These are phyloP conservation scores for Gyrodon lividus DNA, from an alignment of 768 basidiomycete genomes.

Conservation along the genomic window DNA sequence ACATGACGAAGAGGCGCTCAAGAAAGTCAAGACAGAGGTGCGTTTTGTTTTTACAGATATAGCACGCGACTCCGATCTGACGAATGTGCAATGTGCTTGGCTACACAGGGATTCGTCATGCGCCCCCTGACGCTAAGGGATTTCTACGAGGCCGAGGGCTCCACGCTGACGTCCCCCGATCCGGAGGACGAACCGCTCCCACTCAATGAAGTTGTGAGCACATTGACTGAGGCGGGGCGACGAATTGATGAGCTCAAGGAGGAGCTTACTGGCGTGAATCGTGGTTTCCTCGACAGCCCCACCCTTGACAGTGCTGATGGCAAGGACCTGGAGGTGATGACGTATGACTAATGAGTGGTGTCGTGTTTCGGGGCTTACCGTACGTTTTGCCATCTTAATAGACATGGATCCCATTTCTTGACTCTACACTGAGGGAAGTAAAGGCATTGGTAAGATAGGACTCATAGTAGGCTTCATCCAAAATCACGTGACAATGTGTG, in stretches of 20 bases:
- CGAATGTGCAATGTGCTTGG: not conserved
- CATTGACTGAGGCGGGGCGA: not conserved
- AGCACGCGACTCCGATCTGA: not conserved
- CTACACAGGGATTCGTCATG: conserved; percentile 66
- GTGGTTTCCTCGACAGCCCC: not conserved
- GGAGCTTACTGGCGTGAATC: not conserved
- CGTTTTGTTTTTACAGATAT: conserved; percentile 8
- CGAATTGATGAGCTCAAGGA: conserved; percentile 4
- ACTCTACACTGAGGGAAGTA: no score
- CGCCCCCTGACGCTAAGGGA: conserved; percentile 71
- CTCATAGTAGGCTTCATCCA: no score
- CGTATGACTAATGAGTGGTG: not conserved
- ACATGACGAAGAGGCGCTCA: conserved; percentile 49
- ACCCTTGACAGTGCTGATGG: not conserved
- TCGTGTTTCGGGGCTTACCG: conserved; percentile 8
- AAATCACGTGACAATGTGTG: no score
- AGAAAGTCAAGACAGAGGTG: conserved; percentile 44
- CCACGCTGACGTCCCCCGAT: conserved; percentile 23
- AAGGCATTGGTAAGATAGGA: no score
- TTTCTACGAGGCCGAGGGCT: conserved; percentile 51
- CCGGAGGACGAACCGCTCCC: conserved; percentile 28
- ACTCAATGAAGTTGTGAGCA: not conserved
- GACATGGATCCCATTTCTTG: conserved; percentile 6
- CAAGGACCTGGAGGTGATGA: conserved; percentile 5
- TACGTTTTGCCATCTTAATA: conserved; percentile 11